Percentiles rank a stretch among this genome's conserved stretches.
phyloP scores from a whole-genome alignment of 1,284 basidiomycete species.

The Malassezia pachydermatis region DNA sequence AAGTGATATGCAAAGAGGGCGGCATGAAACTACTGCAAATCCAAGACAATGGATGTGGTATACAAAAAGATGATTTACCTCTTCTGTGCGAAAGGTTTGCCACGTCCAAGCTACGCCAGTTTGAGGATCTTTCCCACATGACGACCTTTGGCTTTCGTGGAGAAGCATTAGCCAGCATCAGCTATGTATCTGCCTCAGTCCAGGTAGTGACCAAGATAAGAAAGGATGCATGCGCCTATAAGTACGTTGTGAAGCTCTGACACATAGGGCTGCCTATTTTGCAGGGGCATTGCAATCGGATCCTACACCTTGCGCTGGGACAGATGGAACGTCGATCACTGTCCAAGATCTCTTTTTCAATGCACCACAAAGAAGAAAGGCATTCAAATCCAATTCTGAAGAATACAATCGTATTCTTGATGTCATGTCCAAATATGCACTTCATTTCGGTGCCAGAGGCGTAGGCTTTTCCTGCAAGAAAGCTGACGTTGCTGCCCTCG shows the following conservation, averaged over 20 bases:
- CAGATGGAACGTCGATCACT: constrained; percentile 84
- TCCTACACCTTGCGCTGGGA: constrained; percentile 81
- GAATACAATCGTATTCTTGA: constrained; percentile 87
- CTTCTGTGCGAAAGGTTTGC: constrained; percentile 91
- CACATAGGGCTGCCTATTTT: constrained; percentile 32
- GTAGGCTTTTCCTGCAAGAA: constrained; percentile 81
- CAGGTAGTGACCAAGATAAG: constrained; percentile 68
- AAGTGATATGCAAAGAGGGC: constrained; percentile 83
- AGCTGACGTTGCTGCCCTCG: constrained; percentile 51
- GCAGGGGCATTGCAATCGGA: constrained; percentile 24
- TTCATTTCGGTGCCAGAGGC: constrained; percentile 49
- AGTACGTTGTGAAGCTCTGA: constrained; percentile 11
- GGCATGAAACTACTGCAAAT: constrained; percentile 92
- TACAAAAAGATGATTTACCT: constrained; percentile 64
- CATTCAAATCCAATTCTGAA: constrained; percentile 73
- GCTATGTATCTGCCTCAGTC: constrained; percentile 74
- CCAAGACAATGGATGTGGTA: constrained; percentile 90
- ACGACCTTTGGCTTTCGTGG: constrained; percentile 93
- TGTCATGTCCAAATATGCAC: constrained; percentile 83
- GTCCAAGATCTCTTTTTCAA: constrained; percentile 96
- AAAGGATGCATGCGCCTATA: constrained; percentile 34
- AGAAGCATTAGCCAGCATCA: constrained; percentile 91
- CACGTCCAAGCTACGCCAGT: constrained; percentile 80
- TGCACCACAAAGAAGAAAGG: constrained; percentile 73
- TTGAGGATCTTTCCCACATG: constrained; percentile 74